Evolutionary conservation across 495 filamentous ascomycete genomes (phyloP).

Genomic region (Talaromyces wortmannii): DNA sequence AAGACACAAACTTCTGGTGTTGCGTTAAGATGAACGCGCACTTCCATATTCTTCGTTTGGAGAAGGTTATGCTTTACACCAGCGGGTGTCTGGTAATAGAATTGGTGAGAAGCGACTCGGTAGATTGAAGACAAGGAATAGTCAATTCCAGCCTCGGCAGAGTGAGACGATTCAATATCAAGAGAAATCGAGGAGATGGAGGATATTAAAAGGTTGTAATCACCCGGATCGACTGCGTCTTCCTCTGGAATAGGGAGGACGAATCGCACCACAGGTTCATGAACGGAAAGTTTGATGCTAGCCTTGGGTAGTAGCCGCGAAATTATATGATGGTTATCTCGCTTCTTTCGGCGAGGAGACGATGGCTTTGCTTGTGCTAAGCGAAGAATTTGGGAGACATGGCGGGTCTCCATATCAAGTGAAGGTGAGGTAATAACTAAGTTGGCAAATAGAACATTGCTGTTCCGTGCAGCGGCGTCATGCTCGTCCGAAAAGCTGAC

Average conservation of each 20-base stretch:
- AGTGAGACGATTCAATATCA: slow-evolving; percentile 92
- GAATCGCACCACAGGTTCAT: slow-evolving; percentile 90
- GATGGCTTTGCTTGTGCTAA: slow-evolving; percentile 55
- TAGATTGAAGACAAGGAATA: slow-evolving; percentile 80
- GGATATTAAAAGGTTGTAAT: slow-evolving; percentile 91
- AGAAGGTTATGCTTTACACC: slow-evolving; percentile 79
- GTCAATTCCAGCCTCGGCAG: slow-evolving; percentile 72
- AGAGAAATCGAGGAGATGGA: slow-evolving; percentile 87
- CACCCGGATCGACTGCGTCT: slow-evolving; percentile 44
- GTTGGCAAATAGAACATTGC: slow-evolving; percentile 94
- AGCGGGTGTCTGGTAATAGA: slow-evolving; percentile 89
- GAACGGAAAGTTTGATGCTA: slow-evolving; percentile 88
- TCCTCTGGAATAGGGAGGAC: slow-evolving; percentile 69
- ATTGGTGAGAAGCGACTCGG: slow-evolving; percentile 76
- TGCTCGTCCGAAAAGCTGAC: slow-evolving; percentile 70
- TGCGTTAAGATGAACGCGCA: slow-evolving; percentile 78
- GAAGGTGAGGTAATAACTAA: slow-evolving; percentile 94
- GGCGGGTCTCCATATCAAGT: slow-evolving; percentile 88
- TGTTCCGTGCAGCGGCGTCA: slow-evolving; percentile 80
- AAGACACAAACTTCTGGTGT: slow-evolving; percentile 79
- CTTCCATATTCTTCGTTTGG: slow-evolving; percentile 75
- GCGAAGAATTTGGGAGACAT: slow-evolving; percentile 80
- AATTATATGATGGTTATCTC: slow-evolving; percentile 59
- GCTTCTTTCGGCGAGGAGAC: slow-evolving; percentile 35
- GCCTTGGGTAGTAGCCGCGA: slow-evolving; percentile 93